Percentiles rank a stretch among this genome's conserved stretches.
Conservation (phyloP, 2,329 filamentous ascomycete species). For the Talaromyces sp. region DNA sequence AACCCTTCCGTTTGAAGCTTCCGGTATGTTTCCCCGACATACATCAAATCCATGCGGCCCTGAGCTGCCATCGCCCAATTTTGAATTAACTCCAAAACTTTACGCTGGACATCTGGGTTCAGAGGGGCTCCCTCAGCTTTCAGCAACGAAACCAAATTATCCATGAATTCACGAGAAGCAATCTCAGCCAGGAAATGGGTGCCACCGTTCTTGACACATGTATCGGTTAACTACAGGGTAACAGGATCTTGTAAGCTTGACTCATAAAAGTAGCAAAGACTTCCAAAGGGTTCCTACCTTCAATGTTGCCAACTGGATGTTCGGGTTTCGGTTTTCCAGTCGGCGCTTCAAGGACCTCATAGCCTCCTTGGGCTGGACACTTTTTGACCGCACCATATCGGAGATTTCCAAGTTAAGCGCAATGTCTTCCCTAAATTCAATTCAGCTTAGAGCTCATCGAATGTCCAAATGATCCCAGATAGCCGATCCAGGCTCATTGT, state of each 20-base stretch:
- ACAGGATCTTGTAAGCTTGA: neutral
- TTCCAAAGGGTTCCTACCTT: slow-evolving; percentile 58
- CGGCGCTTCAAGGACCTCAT: slow-evolving; percentile 95
- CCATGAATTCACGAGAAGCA: slow-evolving; percentile 96
- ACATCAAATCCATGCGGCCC: slow-evolving; percentile 77
- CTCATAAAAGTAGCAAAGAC: too few species aligned
- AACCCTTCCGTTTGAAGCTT: slow-evolving; percentile 82
- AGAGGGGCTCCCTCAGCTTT: slow-evolving; percentile 76
- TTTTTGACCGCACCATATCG: slow-evolving; percentile 95
- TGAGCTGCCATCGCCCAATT: slow-evolving; percentile 90
- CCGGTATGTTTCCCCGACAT: slow-evolving; percentile 86
- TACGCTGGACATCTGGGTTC: slow-evolving; percentile 82
- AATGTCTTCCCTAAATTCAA: slow-evolving; percentile 76
- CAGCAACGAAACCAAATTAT: slow-evolving; percentile 88
- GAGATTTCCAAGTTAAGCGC: slow-evolving; percentile 97
- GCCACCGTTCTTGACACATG: slow-evolving; percentile 97
- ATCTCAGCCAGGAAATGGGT: slow-evolving; percentile 94
- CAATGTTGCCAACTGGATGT: slow-evolving; percentile 91
- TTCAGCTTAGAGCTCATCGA: neutral
- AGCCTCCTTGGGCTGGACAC: slow-evolving; percentile 93
- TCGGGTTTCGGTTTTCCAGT: slow-evolving; percentile 97
- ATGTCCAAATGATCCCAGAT: neutral
- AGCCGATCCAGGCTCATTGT: neutral
- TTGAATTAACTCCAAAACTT: slow-evolving; percentile 92
- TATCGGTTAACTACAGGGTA: slow-evolving; percentile 76